Evolutionary conservation across 108 stramenopile genomes (phyloP).

Genomic region (Discostella stelligeroides): DNA sequence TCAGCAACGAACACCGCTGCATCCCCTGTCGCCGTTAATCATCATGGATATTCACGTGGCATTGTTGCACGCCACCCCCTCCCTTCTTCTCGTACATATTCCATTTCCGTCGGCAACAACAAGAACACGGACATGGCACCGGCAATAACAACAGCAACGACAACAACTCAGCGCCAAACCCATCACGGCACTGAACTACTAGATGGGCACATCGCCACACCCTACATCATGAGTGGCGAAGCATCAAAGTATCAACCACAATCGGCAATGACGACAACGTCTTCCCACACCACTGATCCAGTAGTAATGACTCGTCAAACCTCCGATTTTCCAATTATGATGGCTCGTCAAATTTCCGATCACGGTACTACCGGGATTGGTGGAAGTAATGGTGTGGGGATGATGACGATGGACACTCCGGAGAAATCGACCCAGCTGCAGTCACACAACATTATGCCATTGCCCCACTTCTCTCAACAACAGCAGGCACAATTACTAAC

Average conservation of each 20-base stretch:
- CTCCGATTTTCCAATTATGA: not conserved
- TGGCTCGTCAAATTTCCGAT: not conserved
- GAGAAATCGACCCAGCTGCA: constrained; percentile 18
- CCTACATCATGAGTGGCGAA: too few relatives aligned
- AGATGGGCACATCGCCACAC: not conserved
- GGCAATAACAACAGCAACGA: not conserved
- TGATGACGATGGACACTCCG: constrained; percentile 3
- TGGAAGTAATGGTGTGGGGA: not conserved
- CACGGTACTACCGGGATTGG: not conserved
- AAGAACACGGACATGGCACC: not conserved
- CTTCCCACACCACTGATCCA: not conserved
- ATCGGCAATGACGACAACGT: not conserved
- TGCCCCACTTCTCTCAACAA: constrained; percentile 22
- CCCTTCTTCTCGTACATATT: not conserved
- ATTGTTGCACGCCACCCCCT: not conserved
- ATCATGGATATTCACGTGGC: not conserved
- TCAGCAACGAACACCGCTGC: not conserved
- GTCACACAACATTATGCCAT: constrained; percentile 12
- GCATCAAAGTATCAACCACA: constrained; percentile 3
- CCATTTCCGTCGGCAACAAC: not conserved
- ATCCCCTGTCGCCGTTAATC: not conserved
- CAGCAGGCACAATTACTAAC: constrained; percentile 3
- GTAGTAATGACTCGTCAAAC: not conserved
- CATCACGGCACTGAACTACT: not conserved
- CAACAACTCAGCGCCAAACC: not conserved